These are phyloP conservation scores for Moricandia moricandioides DNA, from an alignment of 345 rosid species.

Conservation along the genomic window DNA sequence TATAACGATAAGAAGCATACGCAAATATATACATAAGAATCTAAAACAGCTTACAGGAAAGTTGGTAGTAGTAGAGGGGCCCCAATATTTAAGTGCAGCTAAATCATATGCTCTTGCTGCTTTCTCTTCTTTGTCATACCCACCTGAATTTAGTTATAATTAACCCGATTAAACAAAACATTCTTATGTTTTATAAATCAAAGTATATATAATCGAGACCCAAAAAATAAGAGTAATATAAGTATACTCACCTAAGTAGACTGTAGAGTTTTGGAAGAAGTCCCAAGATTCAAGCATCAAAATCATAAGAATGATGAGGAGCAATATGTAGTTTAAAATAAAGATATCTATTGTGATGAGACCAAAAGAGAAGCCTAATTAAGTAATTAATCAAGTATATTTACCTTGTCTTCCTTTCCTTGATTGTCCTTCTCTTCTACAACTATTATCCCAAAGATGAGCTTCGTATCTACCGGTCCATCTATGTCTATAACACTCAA, in stretches of 20 bases:
- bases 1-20: neutral
- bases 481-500: slow-evolving; percentile 61
- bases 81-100: slow-evolving; percentile 98
- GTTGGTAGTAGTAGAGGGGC: slow-evolving; percentile 92
- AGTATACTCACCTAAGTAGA: slow-evolving; percentile 73
- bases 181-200: neutral
- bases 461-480: slow-evolving; percentile 99
- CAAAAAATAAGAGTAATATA: neutral
- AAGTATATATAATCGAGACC: neutral
- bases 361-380: neutral
- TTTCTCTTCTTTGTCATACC: slow-evolving; percentile 99
- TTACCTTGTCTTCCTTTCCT: slow-evolving; percentile 98
- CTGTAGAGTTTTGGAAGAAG: slow-evolving; percentile 40
- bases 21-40: neutral
- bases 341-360: neutral
- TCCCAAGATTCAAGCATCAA: slow-evolving; percentile 29
- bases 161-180: neutral
- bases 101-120: slow-evolving; percentile 97
- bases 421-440: slow-evolving; percentile 98
- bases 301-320: slow-evolving; percentile 8
- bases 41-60: slow-evolving; percentile 56
- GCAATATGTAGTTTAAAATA: slow-evolving; percentile 5
- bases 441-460: slow-evolving; percentile 99
- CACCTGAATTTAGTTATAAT: slow-evolving; percentile 51
- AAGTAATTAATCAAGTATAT: neutral